phyloP scores from a whole-genome alignment of 73 alveolate species.

The Urostyla sp. region DNA sequence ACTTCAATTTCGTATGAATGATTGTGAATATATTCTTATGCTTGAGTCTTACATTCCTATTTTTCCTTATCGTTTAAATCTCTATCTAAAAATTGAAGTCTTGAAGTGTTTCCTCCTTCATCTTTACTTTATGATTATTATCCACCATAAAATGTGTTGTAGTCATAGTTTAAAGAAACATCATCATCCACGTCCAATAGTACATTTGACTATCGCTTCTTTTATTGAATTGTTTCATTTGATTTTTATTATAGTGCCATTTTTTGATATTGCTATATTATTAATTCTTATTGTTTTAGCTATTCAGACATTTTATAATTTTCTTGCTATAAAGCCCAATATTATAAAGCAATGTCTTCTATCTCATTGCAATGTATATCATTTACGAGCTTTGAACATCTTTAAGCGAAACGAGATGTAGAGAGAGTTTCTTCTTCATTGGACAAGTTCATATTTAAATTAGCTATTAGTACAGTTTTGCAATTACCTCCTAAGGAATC shows the following conservation, averaged over 20 bases:
- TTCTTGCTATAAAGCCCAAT: no score
- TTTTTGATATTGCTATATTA: not conserved
- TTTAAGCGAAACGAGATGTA: conserved; percentile 91
- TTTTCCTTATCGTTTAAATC: conserved; percentile 2
- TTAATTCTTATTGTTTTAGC: not conserved
- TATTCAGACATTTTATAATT: no score
- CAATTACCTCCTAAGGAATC: conserved; percentile 98
- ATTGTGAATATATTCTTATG: not conserved
- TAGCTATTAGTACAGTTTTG: conserved; percentile 95
- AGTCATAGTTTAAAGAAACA: not conserved
- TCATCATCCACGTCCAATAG: not conserved
- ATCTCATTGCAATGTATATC: conserved; percentile 83
- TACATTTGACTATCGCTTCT: not conserved
- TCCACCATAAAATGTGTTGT: not conserved
- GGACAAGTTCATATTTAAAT: conserved; percentile 82
- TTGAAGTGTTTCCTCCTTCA: not conserved
- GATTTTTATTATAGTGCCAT: not conserved
- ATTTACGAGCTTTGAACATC: conserved; percentile 94
- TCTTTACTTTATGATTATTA: not conserved
- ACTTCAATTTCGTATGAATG: conserved; percentile 45
- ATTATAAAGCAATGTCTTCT: not conserved
- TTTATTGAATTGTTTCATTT: not conserved
- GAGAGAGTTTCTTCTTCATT: conserved; percentile 92
- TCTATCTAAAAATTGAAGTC: conserved; percentile 17
- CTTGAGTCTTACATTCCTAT: conserved; percentile 25